Evolutionary conservation across 441 rosid species (phyloP).

Genomic region (Bruguiera hainesii): DNA sequence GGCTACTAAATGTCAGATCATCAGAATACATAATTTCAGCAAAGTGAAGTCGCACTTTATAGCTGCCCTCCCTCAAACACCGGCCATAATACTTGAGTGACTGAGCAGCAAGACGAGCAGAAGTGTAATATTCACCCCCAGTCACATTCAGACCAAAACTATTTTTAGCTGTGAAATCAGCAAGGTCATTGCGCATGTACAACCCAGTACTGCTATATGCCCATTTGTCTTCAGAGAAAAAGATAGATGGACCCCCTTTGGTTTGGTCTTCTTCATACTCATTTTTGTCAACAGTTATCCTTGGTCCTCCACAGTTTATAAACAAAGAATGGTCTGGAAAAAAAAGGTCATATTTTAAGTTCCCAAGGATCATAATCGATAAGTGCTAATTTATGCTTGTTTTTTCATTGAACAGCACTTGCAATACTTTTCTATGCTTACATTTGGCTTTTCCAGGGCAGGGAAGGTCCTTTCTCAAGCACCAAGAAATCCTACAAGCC

Average conservation of each 20-base stretch:
- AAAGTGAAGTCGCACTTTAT: conserved; percentile 75
- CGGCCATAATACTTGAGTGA: conserved; percentile 79
- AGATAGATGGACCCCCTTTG: conserved; percentile 33
- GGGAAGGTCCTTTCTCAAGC: conserved; percentile 59
- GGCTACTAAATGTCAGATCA: conserved; percentile 43
- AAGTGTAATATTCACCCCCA: conserved; percentile 35
- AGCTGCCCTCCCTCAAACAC: conserved; percentile 54
- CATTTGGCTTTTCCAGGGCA: conserved; percentile 36
- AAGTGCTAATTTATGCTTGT: neutral
- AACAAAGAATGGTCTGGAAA: conserved; percentile 58
- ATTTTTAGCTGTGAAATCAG: conserved; percentile 25
- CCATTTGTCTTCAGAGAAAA: conserved; percentile 41
- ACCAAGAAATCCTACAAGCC: conserved; percentile 53
- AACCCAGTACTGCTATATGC: conserved; percentile 69
- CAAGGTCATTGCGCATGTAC: conserved; percentile 11
- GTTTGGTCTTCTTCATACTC: conserved; percentile 46
- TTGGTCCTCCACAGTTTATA: conserved; percentile 73
- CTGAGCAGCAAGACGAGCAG: conserved; percentile 70
- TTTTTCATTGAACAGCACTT: neutral
- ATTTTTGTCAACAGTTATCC: conserved; percentile 14
- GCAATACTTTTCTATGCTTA: conserved; percentile 26
- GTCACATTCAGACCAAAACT: conserved; percentile 24
- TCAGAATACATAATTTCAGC: conserved; percentile 74
- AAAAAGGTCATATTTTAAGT: neutral
- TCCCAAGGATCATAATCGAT: neutral